Percentiles rank a stretch among this genome's conserved stretches.
These are phyloP conservation scores for Smittium culicis DNA, from an alignment of 371 early-diverging fungal genomes.

Conservation along the genomic window DNA sequence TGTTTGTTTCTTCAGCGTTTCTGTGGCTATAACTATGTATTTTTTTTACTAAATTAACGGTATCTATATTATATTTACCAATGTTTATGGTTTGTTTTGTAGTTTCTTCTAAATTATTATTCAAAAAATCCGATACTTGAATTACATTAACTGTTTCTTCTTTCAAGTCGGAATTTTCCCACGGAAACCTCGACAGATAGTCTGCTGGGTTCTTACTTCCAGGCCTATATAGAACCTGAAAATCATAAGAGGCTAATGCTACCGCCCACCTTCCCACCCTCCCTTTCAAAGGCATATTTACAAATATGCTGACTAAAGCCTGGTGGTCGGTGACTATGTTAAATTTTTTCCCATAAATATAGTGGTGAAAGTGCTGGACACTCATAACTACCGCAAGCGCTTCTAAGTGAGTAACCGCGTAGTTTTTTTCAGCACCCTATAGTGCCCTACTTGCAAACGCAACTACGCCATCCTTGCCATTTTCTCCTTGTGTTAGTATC, in stretches of 20 bases:
- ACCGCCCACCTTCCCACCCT: neutral
- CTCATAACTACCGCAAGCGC: neutral
- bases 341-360: neutral
- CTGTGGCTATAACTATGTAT: neutral
- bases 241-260: neutral
- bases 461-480: neutral
- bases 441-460: neutral
- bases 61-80: neutral
- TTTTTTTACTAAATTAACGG: neutral
- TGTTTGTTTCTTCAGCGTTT: neutral
- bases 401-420: neutral
- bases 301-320: neutral
- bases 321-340: neutral
- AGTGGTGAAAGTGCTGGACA: neutral
- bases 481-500: neutral
- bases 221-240: neutral
- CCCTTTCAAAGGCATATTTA: neutral
- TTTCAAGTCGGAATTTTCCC: neutral
- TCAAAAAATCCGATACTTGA: neutral
- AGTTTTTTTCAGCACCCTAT: neutral
- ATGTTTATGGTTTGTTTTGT: neutral
- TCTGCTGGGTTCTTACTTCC: neutral
- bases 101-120: neutral
- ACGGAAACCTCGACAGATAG: neutral
- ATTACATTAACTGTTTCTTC: neutral